Percentiles rank a stretch among this genome's conserved stretches.
These are phyloP conservation scores for Cicer arietinum DNA, from an alignment of 306 rosid genomes.

Conservation along the genomic window DNA sequence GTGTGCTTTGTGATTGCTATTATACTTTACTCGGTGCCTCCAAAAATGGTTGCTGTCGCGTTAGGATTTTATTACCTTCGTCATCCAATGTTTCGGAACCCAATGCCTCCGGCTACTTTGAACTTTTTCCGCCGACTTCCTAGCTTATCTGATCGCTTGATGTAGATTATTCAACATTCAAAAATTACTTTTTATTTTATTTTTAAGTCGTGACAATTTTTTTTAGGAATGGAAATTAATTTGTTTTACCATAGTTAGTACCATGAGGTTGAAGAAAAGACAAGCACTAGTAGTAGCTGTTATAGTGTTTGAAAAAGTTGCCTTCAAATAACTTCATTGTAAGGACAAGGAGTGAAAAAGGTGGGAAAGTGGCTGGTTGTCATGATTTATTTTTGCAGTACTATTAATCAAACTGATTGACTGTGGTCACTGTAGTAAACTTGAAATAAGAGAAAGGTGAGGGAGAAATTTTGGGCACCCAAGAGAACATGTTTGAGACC, in stretches of 20 bases:
- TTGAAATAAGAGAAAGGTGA: conserved; percentile 64
- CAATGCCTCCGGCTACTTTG: conserved; percentile 56
- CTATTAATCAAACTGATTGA: conserved; percentile 50
- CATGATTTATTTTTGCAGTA: conserved; percentile 53
- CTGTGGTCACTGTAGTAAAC: conserved; percentile 47
- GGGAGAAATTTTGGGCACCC: conserved; percentile 52
- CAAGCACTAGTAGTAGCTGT: conserved; percentile 30
- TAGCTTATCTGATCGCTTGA: conserved; percentile 81
- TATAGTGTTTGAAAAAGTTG: conserved; percentile 58
- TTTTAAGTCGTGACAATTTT: conserved; percentile 22
- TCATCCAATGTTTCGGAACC: conserved; percentile 62
- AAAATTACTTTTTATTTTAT: background rate
- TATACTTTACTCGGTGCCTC: conserved; percentile 52
- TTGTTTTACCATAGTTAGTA: conserved; percentile 1
- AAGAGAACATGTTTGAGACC: conserved; percentile 46
- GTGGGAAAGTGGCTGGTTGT: conserved; percentile 57
- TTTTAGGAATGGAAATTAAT: conserved; percentile 37
- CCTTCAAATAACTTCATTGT: conserved; percentile 39
- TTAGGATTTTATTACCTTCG: conserved; percentile 71
- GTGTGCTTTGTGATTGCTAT: conserved; percentile 48
- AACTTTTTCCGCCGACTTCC: conserved; percentile 74
- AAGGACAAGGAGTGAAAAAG: conserved; percentile 55
- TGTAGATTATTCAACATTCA: conserved; percentile 59
- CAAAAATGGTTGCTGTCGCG: conserved; percentile 84
- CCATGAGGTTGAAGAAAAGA: conserved; percentile 21